Conservation (phyloP, 2,329 filamentous ascomycete genomes). For the Cercospora sp. region DNA sequence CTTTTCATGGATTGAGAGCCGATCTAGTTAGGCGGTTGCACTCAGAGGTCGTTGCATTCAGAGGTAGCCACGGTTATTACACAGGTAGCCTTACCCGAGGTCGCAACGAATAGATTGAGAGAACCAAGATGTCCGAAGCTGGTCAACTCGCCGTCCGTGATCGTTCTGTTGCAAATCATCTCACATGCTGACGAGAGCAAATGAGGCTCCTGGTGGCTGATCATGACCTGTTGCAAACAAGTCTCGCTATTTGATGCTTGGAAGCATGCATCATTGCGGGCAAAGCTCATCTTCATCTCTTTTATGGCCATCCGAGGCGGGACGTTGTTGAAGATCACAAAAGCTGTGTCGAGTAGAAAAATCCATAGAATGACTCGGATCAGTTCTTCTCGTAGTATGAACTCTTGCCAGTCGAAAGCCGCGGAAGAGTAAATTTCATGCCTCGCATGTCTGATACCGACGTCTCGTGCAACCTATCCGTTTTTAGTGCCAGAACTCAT, state of each 20-base stretch:
- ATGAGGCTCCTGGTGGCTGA: background rate
- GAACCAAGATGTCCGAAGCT: background rate
- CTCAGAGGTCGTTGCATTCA: too few species aligned
- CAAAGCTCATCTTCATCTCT: constrained; percentile 22
- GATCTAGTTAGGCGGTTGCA: too few species aligned
- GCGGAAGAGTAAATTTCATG: background rate
- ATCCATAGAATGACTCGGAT: constrained; percentile 12
- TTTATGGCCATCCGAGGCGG: constrained; percentile 16
- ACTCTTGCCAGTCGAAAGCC: constrained; percentile 8
- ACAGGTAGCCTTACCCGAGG: background rate
- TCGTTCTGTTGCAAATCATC: constrained; percentile 1
- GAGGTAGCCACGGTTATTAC: background rate
- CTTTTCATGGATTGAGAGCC: too few species aligned
- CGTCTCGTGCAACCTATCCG: background rate
- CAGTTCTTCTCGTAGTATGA: constrained; percentile 12
- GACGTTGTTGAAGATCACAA: constrained; percentile 18
- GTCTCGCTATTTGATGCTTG: constrained; percentile 1
- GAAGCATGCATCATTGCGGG: constrained; percentile 12
- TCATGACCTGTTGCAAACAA: constrained; percentile 9
- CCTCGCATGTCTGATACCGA: background rate
- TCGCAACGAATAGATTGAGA: background rate
- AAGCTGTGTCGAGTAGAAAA: constrained; percentile 15
- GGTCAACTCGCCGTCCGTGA: background rate
- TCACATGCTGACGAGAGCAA: background rate
- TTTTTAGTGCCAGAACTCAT: background rate